Evolutionary conservation across 2,329 filamentous ascomycete species (phyloP).

Genomic region (Aaosphaeria pasadenensis): DNA sequence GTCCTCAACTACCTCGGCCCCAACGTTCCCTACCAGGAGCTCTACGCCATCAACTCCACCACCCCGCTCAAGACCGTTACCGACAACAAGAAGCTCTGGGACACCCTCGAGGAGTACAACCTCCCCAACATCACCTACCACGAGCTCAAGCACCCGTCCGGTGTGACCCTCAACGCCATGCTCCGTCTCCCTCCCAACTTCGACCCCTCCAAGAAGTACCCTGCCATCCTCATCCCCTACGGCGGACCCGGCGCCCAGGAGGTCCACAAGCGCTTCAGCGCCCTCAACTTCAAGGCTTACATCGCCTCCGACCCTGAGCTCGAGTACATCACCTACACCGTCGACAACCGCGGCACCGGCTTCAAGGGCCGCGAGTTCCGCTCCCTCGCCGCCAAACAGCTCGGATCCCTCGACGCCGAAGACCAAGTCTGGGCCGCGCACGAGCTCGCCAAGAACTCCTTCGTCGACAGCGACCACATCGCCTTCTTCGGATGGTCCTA

Average conservation of each 20-base stretch:
- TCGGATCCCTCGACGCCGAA: conserved; percentile 61
- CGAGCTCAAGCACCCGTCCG: conserved; percentile 60
- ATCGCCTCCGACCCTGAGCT: conserved; percentile 66
- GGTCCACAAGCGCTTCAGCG: conserved; percentile 56
- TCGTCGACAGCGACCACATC: conserved; percentile 57
- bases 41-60: conserved; percentile 58
- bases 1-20: conserved; percentile 64
- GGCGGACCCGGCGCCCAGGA: conserved; percentile 65
- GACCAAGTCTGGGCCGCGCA: conserved; percentile 68
- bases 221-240: conserved; percentile 65
- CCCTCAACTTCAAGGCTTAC: conserved; percentile 60
- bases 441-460: conserved; percentile 52
- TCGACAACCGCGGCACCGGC: conserved; percentile 67
- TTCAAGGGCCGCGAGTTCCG: conserved; percentile 63
- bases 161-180: conserved; percentile 62
- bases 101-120: conserved; percentile 57
- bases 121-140: conserved; percentile 64
- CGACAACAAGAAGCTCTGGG: conserved; percentile 57
- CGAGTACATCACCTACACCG: conserved; percentile 64
- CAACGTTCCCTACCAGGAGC: conserved; percentile 66
- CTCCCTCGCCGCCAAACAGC: conserved; percentile 54
- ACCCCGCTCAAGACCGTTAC: conserved; percentile 58
- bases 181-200: conserved; percentile 65
- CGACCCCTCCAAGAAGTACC: conserved; percentile 61
- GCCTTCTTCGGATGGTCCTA: conserved; percentile 70